Conservation (phyloP, 169 alveolate species). For the Cryptosporidium parvum region DNA sequence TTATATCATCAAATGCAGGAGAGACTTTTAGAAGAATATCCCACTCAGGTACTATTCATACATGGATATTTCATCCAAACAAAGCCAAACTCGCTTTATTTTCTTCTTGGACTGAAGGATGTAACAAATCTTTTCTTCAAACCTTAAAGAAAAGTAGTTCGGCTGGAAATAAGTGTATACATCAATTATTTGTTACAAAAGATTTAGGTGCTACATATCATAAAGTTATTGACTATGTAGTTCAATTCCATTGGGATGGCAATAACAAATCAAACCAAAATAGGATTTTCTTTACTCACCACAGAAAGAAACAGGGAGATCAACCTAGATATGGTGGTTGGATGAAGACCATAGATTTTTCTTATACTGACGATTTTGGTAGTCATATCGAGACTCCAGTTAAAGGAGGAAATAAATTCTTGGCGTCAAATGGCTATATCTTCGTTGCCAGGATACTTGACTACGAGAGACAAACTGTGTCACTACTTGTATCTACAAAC, state of each 20-base stretch:
- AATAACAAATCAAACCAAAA: slow-evolving; percentile 78
- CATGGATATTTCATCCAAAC: slow-evolving; percentile 87
- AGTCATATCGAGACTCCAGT: slow-evolving; percentile 84
- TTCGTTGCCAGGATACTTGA: slow-evolving; percentile 92
- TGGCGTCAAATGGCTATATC: slow-evolving; percentile 92
- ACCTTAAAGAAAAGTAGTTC: slow-evolving; percentile 37
- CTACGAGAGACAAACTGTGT: slow-evolving; percentile 90
- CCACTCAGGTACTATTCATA: slow-evolving; percentile 83
- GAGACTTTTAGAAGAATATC: slow-evolving; percentile 83
- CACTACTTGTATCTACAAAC: slow-evolving; percentile 91
- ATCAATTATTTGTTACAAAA: slow-evolving; percentile 86
- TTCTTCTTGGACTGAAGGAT: slow-evolving; percentile 89
- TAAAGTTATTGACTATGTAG: slow-evolving; percentile 85
- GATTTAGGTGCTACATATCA: slow-evolving; percentile 89
- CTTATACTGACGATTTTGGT: slow-evolving; percentile 92
- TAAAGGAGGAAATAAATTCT: slow-evolving; percentile 92
- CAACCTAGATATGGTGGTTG: slow-evolving; percentile 92
- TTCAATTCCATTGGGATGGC: slow-evolving; percentile 94
- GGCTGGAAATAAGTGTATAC: slow-evolving; percentile 88
- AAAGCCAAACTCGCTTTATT: slow-evolving; percentile 87
- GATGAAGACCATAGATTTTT: slow-evolving; percentile 90
- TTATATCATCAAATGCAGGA: slow-evolving; percentile 81
- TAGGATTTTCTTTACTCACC: slow-evolving; percentile 83
- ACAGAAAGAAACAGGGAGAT: slow-evolving; percentile 86
- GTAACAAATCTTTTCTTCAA: slow-evolving; percentile 76